Base-by-base conservation (phyloP, 768 basidiomycete genomes). In the Mycena vulgaris region DNA sequence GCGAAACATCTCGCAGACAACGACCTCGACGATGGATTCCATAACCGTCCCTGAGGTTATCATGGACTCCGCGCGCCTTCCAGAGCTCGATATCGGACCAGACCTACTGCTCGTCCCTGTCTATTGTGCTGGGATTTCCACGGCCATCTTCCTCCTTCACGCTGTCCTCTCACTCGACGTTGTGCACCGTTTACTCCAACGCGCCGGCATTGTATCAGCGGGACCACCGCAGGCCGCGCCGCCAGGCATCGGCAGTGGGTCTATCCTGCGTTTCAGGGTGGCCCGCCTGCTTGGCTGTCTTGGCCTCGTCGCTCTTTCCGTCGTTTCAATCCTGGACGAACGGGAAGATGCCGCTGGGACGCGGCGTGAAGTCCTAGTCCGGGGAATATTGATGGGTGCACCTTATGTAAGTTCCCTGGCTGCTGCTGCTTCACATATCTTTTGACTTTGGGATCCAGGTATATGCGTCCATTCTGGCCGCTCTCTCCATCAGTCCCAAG, bases 271-370 rank as follows among this genome's bases (percentile, higher is more conserved):
- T 17, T 71, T 69, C 70, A 73, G 70, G 47, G 27, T 76, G 13
- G 74, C 72, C 17, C 69, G 77, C 45, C 58, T 75, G 8, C 39
- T 74, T 8, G 72, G 71, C 14, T 77, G 72, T 62, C 47, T 76
- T 5, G 60, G 48, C 25, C 72, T 77, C 37, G 27, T 73, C 21
- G 74, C 55, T 10, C 71, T 77, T 16, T 75, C 72, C 33, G 30
- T 62, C 33, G 6, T 30, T 33, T 42, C 49, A 28, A 23, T 55
- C 58, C 14, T 14, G 23, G 17, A 8, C 13, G 42, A 17, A 39
- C 19, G 31, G 21, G 27, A 25, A 37, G 60, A 51, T 23, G 19
- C 27, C 55, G 45, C 30, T 4, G 45, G 14, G 25, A 30, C 27
- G n/a, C 16, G 14, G 8, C 45, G 31, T 17, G 35, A 48, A 39